phyloP scores from a whole-genome alignment of 2,329 filamentous ascomycete genomes.

The Trichoderma koningiopsis region DNA sequence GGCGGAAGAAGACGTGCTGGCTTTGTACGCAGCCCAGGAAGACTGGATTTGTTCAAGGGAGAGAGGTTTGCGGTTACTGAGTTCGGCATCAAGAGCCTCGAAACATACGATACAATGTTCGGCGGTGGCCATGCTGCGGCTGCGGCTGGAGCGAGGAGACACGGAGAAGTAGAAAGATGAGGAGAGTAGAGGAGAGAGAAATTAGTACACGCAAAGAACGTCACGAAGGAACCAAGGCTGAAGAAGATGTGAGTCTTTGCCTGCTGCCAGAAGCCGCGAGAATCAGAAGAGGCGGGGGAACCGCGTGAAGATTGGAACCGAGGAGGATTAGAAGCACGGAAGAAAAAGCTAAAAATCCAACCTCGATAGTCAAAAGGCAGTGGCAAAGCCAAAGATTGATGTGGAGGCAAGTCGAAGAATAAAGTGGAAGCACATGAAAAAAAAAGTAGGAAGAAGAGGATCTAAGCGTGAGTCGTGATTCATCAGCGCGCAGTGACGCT shows the following conservation, averaged over 20 bases:
- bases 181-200: background rate
- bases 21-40: conserved; percentile 55
- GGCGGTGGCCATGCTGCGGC: conserved; percentile 70
- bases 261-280: background rate
- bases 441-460: background rate
- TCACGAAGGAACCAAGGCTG: background rate
- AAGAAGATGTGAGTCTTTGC: background rate
- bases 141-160: conserved; percentile 16
- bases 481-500: background rate
- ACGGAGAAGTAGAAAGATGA: background rate
- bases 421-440: conserved; percentile 4
- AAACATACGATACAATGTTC: conserved; percentile 94
- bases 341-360: background rate
- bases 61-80: conserved; percentile 69
- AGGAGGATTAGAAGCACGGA: background rate
- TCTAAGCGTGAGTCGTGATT: background rate
- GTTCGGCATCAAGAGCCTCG: conserved; percentile 76
- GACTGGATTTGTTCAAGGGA: conserved; percentile 69
- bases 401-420: conserved; percentile 10
- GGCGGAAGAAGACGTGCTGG: conserved; percentile 25
- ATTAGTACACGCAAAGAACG: background rate
- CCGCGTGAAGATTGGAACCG: background rate
- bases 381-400: background rate
- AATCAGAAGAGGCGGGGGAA: background rate
- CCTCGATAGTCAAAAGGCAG: background rate